A percentile compares a stretch with the other conserved stretches of the same genome.
Evolutionary conservation across 345 rosid genomes (phyloP).

Genomic region (Melaleuca alternifolia): DNA sequence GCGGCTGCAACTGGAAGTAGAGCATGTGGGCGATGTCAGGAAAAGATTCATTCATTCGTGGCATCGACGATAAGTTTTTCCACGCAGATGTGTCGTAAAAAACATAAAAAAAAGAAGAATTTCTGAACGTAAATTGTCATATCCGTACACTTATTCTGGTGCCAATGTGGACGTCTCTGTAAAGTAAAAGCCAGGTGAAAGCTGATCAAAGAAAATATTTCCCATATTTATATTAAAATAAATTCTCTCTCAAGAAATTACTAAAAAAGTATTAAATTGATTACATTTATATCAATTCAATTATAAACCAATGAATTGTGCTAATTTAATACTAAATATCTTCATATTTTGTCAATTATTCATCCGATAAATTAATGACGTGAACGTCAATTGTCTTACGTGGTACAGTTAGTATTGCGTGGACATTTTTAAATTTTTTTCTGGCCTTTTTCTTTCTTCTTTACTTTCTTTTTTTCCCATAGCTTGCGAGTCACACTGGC

Average conservation of each 20-base stretch:
- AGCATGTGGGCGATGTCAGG: constrained; percentile 11
- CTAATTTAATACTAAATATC: too few relatives aligned
- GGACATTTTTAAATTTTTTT: too few relatives aligned
- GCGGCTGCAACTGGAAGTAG: not conserved
- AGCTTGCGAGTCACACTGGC: too few relatives aligned
- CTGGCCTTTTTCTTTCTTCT: too few relatives aligned
- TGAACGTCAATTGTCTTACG: too few relatives aligned
- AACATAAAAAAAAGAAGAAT: not conserved
- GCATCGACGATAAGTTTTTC: not conserved
- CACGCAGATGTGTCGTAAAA: not conserved
- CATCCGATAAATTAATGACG: too few relatives aligned
- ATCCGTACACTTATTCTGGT: not conserved
- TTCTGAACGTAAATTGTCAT: constrained; percentile 3
- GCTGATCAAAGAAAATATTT: not conserved
- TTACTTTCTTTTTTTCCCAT: too few relatives aligned
- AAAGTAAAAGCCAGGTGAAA: constrained; percentile 1
- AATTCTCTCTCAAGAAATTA: not conserved
- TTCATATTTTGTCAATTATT: too few relatives aligned
- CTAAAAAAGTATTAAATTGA: too few relatives aligned
- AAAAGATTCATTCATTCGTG: not conserved
- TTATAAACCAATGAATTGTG: too few relatives aligned
- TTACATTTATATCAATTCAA: too few relatives aligned
- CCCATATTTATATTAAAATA: not conserved
- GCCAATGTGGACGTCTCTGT: not conserved
- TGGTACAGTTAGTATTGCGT: too few relatives aligned